These are phyloP conservation scores for Backusella sp. DNA, from an alignment of 192 early-diverging fungal genomes.

Conservation along the genomic window DNA sequence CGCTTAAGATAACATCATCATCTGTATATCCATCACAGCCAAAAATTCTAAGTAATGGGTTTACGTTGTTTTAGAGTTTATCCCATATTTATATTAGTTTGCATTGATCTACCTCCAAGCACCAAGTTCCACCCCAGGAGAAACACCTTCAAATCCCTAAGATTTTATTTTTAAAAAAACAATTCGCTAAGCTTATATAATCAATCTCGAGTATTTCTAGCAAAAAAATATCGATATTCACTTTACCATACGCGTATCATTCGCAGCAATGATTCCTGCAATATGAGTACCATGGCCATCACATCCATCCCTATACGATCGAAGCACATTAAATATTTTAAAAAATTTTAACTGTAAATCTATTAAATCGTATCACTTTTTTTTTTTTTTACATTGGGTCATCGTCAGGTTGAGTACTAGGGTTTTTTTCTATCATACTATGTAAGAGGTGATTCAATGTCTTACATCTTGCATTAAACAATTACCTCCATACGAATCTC, in stretches of 20 bases:
- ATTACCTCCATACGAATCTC: conserved; percentile 45
- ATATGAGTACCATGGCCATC: conserved; percentile 68
- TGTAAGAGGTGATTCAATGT: neutral
- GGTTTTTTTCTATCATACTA: neutral
- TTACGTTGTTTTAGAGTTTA: neutral
- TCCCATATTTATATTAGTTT: neutral
- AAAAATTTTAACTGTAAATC: neutral
- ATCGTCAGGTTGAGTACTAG: conserved; percentile 8
- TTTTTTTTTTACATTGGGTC: conserved; percentile 14
- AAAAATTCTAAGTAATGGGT: conserved; percentile 55
- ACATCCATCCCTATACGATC: conserved; percentile 12
- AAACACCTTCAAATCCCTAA: conserved; percentile 55
- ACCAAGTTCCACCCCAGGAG: conserved; percentile 63
- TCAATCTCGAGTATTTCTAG: neutral
- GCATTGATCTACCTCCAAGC: conserved; percentile 57
- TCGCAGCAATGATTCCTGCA: conserved; percentile 53
- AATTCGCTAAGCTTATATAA: conserved; percentile 21
- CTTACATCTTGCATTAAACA: neutral
- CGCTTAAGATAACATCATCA: conserved; percentile 62
- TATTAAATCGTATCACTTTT: neutral
- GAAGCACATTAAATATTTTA: neutral
- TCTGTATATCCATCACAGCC: conserved; percentile 69
- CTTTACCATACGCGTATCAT: conserved; percentile 11
- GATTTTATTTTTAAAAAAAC: neutral
- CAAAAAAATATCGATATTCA: neutral